phyloP scores from a whole-genome alignment of 805 yeast species.

The Candida argentea region DNA sequence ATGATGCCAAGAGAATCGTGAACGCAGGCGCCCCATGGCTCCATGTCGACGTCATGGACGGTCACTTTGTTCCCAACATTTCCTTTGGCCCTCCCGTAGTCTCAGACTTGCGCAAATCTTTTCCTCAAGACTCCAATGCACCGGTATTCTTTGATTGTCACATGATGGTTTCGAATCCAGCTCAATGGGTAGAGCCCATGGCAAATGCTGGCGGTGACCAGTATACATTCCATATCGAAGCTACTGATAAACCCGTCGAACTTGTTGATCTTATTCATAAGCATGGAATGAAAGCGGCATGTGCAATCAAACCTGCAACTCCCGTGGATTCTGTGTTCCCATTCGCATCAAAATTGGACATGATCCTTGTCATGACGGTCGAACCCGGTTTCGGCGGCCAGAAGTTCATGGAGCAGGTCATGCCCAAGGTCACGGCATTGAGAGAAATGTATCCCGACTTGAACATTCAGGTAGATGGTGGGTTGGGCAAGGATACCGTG shows the following conservation, averaged over 20 bases:
- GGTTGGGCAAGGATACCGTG: slow-evolving; percentile 78
- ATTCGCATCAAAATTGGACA: slow-evolving; percentile 68
- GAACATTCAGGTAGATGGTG: slow-evolving; percentile 95
- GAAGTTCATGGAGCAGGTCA: slow-evolving; percentile 89
- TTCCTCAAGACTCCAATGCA: slow-evolving; percentile 53
- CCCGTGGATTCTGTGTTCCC: slow-evolving; percentile 74
- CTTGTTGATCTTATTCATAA: slow-evolving; percentile 67
- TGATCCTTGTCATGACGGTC: slow-evolving; percentile 97
- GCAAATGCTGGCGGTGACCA: slow-evolving; percentile 94
- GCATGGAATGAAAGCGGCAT: slow-evolving; percentile 85
- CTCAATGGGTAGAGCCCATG: slow-evolving; percentile 86
- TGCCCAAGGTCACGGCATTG: slow-evolving; percentile 82
- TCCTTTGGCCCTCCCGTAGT: slow-evolving; percentile 91
- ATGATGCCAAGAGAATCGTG: slow-evolving; percentile 76
- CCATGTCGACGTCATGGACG: slow-evolving; percentile 98
- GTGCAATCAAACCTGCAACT: slow-evolving; percentile 92
- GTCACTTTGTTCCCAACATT: slow-evolving; percentile 95
- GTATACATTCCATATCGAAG: slow-evolving; percentile 93
- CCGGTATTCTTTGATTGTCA: slow-evolving; percentile 80
- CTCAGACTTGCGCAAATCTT: slow-evolving; percentile 59
- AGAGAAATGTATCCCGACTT: slow-evolving; percentile 66
- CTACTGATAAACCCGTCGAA: slow-evolving; percentile 67
- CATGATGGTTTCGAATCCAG: slow-evolving; percentile 94
- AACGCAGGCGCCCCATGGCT: slow-evolving; percentile 91
- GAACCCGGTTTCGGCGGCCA: slow-evolving; percentile 99